Evolutionary conservation across 2,329 filamentous ascomycete genomes (phyloP), one percentile per base, ranked within the genome.

Genomic region (Endoconidiophora polonica): DNA sequence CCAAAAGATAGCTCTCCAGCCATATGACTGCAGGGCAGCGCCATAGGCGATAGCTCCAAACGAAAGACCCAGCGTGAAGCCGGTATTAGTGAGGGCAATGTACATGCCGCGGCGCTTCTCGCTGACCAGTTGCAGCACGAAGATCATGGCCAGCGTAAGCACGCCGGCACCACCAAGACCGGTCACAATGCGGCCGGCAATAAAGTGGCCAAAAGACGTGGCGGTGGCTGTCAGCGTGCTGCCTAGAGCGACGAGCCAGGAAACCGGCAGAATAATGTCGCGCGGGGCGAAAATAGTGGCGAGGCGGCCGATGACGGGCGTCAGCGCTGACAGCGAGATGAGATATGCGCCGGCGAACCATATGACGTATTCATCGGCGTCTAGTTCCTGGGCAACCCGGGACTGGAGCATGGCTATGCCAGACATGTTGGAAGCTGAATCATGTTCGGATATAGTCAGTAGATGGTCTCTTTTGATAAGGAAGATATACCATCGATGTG

Each of bases 291-390:
- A 90, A 22, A 91, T 77, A 57, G 79, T 77, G 43, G 79, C 77
- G 1, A 93, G 67, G 16, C 84, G 77, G 5, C 85, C 85, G 38
- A 76, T 72, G 2, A 93, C 63, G 0, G 86, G 84, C 0, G 80
- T 75, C 10, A 83, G 63, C 10, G 70, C 72, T 24, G 73, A 85
- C 73, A 71, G 69, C 57, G 67, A 61, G 54, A 76, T 71, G 44
- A 91, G 69, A 60, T 86, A 93, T 2, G 81, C 71, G 29, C 82
- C 85, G 5, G 82, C 86, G 60, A 91, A 86, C 85, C 85, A 93
- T 62, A 77, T 83, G 36, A 78, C 79, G 50, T 77, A 68, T 50
- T 79, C 77, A 58, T 86, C 87, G 1, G 83, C 76, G 62, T 84
- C 71, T 2, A 93, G 68, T 56, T 90, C 84, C 5, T 72, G 73